Base-by-base conservation (phyloP, 495 filamentous ascomycete species). In the Aspergillus cavernicola region DNA sequence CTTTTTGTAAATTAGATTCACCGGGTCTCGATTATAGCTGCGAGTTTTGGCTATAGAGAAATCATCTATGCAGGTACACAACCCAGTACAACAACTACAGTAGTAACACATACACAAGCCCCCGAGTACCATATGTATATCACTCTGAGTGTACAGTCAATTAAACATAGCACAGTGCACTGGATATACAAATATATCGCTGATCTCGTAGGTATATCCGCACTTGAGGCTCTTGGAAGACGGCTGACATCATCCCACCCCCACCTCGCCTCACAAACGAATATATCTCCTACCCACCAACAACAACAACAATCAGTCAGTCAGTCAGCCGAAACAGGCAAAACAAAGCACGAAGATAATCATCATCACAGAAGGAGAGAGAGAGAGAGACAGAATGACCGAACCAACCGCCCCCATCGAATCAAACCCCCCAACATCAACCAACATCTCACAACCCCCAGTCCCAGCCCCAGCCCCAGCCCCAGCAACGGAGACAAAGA, bases 191-290 rank as follows among this genome's bases (percentile, higher is more conserved):
- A n/a, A n/a, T n/a, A n/a, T n/a, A n/a, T n/a, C n/a, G n/a, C n/a
- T n/a, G n/a, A n/a, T n/a, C n/a, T n/a, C 12, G n/a, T 38, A 10
- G 6, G 19, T 16, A 40, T 18, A 23, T 38, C 36, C 16, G 7
- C 4, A 18, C 36, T 16, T 38, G 36, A 38, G 36, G 36, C 36
- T 38, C 36, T n/a, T n/a, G n/a, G 18, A 16, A 38, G 10, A 55
- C 61, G 8, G 66, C 69, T 72, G 69, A 72, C 69, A 72, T 72
- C 69, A 72, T 66, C 62, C 58, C 32, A 52, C 48, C 19, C 29
- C 40, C 19, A 28, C 32, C 13, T 6, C 29, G 28, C n/a, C n/a
- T n/a, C n/a, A n/a, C n/a, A n/a, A n/a, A n/a, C n/a, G n/a, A n/a
- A n/a, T n/a, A n/a, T 33, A 33, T 10, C 31, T 11, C 31, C 12